Evolutionary conservation across 1,284 basidiomycete species (phyloP).

Genomic region (Ganoderma meredithae): DNA sequence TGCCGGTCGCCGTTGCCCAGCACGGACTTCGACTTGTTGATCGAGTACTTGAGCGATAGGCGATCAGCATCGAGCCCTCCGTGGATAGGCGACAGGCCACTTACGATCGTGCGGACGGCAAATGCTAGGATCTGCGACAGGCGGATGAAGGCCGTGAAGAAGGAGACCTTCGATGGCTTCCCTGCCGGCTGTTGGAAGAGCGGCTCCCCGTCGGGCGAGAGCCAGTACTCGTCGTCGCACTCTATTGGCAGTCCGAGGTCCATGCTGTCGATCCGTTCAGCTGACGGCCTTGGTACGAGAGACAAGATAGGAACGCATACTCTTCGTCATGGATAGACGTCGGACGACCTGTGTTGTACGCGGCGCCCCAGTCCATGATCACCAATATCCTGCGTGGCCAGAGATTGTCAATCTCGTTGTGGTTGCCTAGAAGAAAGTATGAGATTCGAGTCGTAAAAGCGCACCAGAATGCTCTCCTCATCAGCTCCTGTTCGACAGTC

Average conservation of each 20-base stretch:
- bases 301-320: slow-evolving; percentile 49
- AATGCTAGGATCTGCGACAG: not conserved
- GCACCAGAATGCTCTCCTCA: slow-evolving; percentile 81
- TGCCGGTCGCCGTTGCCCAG: slow-evolving; percentile 54
- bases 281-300: slow-evolving; percentile 35
- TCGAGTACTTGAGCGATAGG: slow-evolving; percentile 52
- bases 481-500: slow-evolving; percentile 54
- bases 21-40: slow-evolving; percentile 57
- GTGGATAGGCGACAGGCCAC: no score
- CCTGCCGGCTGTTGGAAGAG: slow-evolving; percentile 55
- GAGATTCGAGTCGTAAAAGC: slow-evolving; percentile 36
- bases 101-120: not conserved
- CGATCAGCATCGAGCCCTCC: not conserved
- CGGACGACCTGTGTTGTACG: slow-evolving; percentile 78
- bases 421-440: no score
- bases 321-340: slow-evolving; percentile 88
- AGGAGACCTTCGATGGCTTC: slow-evolving; percentile 49
- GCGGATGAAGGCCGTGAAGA: slow-evolving; percentile 59
- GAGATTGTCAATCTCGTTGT: no score
- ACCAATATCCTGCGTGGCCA: slow-evolving; percentile 64
- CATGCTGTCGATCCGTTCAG: slow-evolving; percentile 45
- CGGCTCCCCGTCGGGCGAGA: slow-evolving; percentile 47
- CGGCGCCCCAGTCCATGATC: slow-evolving; percentile 66
- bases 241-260: slow-evolving; percentile 65
- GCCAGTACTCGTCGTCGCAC: slow-evolving; percentile 74